phyloP scores from a whole-genome alignment of 805 yeast species.

The Ogataea methylovora region DNA sequence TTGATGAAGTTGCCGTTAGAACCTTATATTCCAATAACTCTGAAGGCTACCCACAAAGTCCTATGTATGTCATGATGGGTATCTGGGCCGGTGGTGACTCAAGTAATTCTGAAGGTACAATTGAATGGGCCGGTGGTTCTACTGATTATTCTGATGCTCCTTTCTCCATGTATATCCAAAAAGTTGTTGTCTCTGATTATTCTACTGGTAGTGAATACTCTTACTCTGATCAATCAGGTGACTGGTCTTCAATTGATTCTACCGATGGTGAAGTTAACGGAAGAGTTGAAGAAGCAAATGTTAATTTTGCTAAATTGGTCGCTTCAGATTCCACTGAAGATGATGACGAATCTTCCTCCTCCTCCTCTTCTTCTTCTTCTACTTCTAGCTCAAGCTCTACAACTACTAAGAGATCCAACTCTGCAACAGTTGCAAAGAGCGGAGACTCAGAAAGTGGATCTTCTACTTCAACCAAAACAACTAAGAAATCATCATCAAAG shows the following conservation, averaged over 20 bases:
- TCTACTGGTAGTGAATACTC: slow-evolving; percentile 54
- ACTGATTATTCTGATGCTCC: slow-evolving; percentile 63
- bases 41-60: slow-evolving; percentile 86
- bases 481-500: too few species aligned
- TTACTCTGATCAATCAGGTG: slow-evolving; percentile 49
- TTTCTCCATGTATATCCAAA: slow-evolving; percentile 56
- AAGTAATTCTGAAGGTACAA: slow-evolving; percentile 55
- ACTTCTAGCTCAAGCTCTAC: slow-evolving; percentile 11
- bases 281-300: slow-evolving; percentile 37
- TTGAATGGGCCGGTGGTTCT: slow-evolving; percentile 77
- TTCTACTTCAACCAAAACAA: background rate
- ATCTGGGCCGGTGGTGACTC: slow-evolving; percentile 83
- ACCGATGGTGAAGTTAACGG: slow-evolving; percentile 56
- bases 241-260: slow-evolving; percentile 52
- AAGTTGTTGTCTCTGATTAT: slow-evolving; percentile 58
- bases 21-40: slow-evolving; percentile 44
- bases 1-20: slow-evolving; percentile 68
- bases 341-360: slow-evolving; percentile 9
- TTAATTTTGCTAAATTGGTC: slow-evolving; percentile 32
- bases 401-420: slow-evolving; percentile 4
- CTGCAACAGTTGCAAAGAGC: background rate
- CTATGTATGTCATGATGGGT: slow-evolving; percentile 67
- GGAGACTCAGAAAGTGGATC: slow-evolving; percentile 3
- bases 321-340: slow-evolving; percentile 15
- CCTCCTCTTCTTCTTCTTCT: slow-evolving; percentile 7